Conservation (phyloP, 2,329 filamentous ascomycete species). For the Stachybotrys chartarum region DNA sequence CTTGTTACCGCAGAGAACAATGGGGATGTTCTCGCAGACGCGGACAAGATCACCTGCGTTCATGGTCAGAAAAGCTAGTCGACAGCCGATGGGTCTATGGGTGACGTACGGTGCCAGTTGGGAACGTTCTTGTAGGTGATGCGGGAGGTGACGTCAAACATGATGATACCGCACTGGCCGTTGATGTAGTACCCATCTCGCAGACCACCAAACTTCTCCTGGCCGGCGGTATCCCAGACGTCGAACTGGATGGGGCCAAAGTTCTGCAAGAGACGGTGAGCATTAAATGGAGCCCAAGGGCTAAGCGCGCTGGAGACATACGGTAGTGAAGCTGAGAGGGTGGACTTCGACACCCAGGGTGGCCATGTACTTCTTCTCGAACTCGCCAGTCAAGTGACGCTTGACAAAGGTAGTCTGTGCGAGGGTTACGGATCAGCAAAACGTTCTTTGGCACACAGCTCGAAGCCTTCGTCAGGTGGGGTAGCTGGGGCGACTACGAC, state of each 20-base stretch:
- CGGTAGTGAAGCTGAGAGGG: constrained; percentile 94
- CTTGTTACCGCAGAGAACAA: constrained; percentile 98
- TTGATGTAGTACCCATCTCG: constrained; percentile 99
- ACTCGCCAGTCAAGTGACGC: constrained; percentile 99
- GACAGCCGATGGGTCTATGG: neutral
- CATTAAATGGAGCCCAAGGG: constrained; percentile 8
- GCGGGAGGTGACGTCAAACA: constrained; percentile 99
- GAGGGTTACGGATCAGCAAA: constrained; percentile 5
- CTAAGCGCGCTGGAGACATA: constrained; percentile 48
- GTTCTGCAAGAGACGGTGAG: constrained; percentile 55
- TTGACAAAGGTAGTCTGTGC: constrained; percentile 98
- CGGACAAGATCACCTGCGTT: constrained; percentile 84
- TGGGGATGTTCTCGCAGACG: constrained; percentile 98
- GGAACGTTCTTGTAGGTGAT: constrained; percentile 99
- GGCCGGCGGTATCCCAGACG: constrained; percentile 97
- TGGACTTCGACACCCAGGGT: constrained; percentile 99
- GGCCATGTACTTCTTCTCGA: constrained; percentile 99
- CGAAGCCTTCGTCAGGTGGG: neutral
- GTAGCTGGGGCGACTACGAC: neutral
- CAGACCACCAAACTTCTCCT: constrained; percentile 99
- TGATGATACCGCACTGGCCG: constrained; percentile 99
- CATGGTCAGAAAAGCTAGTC: neutral
- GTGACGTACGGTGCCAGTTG: constrained; percentile 89
- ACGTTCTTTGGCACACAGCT: neutral
- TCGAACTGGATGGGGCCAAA: constrained; percentile 96